Evolutionary conservation across 176 grass and related monocot genomes (phyloP), one percentile per base, ranked within the genome.

Genomic region (Phoenix roebelenii): DNA sequence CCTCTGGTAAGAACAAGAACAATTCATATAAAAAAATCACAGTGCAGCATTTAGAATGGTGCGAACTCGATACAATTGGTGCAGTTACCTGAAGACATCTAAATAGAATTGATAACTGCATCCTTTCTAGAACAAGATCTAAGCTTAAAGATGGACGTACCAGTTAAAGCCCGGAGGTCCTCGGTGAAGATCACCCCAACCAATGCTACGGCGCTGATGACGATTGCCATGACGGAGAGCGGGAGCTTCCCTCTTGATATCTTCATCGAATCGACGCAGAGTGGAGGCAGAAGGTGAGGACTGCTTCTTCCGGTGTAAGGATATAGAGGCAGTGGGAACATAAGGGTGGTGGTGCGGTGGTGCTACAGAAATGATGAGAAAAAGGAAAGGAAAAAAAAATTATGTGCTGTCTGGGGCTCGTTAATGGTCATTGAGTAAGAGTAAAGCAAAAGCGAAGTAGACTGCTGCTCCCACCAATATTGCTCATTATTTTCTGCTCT

Each of bases 131-230:
- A 52, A 48, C 29, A 39, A 80, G 77, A 70, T 57, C 25, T 69
- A 18, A 80, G 64, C 64, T 58, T 80, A 66, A 80, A 53, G 63
- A 56, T 66, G n/a, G 69, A 73, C 35, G 61, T 80, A 74, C 79
- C 80, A 14, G 79, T 77, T 61, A 87, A 72, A 15, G 75, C 65
- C 15, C 79, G 83, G 64, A 92, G 55, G 75, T 92, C 88, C 52
- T 92, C 83, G n/a, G 83, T 80, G 73, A 92, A 92, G 61, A 87
- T 75, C 60, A 87, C 20, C 56, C 88, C 88, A 1, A 69, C 49
- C 1, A 92, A 60, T 58, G 79, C 83, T 7, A 92, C 67, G 14
- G 79, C 83, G 22, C 83, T 64, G 63, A 92, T 86, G 29, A 92
- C 67, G 5, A 79, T 54, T 51, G 82, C 69, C 60, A 80, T 79